Base-by-base conservation (phyloP, 148 eudicot species). In the Rheum nobile region DNA sequence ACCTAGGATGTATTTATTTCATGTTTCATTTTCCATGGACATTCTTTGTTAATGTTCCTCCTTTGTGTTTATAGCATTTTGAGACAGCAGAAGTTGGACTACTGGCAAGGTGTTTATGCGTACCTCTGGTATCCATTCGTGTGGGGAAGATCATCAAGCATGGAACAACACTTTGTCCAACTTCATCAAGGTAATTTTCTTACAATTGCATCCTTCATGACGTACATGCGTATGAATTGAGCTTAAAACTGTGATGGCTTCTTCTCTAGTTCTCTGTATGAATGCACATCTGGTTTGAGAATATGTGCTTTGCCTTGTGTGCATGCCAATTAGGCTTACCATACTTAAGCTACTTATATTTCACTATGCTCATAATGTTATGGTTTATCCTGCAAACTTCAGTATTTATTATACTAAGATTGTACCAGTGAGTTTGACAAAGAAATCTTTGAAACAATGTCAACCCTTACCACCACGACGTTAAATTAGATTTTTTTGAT, bases 81-180 rank as follows among this genome's bases (percentile, higher is more conserved):
- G 97, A 89, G 79, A 88, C 96, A 37, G 85, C 96, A 19, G 98
- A 94, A 83, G 91, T 94, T 76, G 98, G 97, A 22, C 72, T 85
- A 78, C 81, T 94, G 16, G 96, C 98, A 0, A 88, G 98, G 78
- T 94, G 97, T 75, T 86, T 94, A 83, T 94, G 98, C 78, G 77
- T 91, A 77, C 98, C 98, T 1, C 92, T 94, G 55, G 93, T 94
- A 77, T 83, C 98, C 6, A 73, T 94, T 59, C 97, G 97, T 4
- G 97, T 88, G 14, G 98, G 98, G 55, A 91, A 91, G 90, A 86
- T 94, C 75, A 75, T 67, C 74, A 89, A 94, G 88, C 93, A 84
- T 81, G 98, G 93, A 50, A 79, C 84, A 7, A 76, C 85, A 59
- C 43, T 94, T 67, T 83, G 87, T 67, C 98, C 98, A n/a, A 88